Base-by-base conservation (phyloP, 108 stramenopile genomes). In the Cylindrotheca closterium region DNA sequence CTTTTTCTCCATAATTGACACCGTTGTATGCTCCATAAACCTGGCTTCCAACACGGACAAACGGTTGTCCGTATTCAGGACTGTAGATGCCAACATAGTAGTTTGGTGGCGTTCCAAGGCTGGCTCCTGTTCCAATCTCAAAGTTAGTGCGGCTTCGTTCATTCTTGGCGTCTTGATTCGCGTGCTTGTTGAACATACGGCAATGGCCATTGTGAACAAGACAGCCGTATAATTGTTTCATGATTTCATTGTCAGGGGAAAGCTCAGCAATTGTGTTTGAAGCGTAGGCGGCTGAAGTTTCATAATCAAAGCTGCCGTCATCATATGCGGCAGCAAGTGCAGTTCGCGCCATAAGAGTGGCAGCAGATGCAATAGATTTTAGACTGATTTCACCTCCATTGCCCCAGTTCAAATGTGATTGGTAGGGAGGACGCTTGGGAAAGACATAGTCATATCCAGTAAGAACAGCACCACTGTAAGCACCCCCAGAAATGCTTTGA, bases 261-360 rank as follows among this genome's bases (percentile, higher is more conserved):
- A 91, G 75, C 54, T 78, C 77, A 15, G 84, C 63, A 33, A 93
- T 80, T 1, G 76, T 25, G 19, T 88, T 62, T 18, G 50, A 30
- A 1, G 89, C 92, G 71, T 89, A 93, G 3, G 68, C 47, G 19
- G 86, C 67, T 19, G 78, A 68, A 10, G 82, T 80, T 10, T 73
- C 86, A 51, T 69, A 78, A 73, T 92, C 88, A 26, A 77, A 74
- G 54, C 68, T 69, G 19, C 84, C 87, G 34, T 83, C 71, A 27
- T 87, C 87, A 61, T 87, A 88, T 0, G 93, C 93, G 18, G 88
- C 87, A 22, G 88, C 93, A 34, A 91, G 57, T 18, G 88, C 89
- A 8, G 89, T 58, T 59, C 89, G 73, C n/a, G 93, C 93, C 25
- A 86, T n/a, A 32, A 91, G 62, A 4, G 93, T 94, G 4, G 93